Conservation (phyloP, 2,329 filamentous ascomycete genomes). For the Coleophoma eucalyptorum region DNA sequence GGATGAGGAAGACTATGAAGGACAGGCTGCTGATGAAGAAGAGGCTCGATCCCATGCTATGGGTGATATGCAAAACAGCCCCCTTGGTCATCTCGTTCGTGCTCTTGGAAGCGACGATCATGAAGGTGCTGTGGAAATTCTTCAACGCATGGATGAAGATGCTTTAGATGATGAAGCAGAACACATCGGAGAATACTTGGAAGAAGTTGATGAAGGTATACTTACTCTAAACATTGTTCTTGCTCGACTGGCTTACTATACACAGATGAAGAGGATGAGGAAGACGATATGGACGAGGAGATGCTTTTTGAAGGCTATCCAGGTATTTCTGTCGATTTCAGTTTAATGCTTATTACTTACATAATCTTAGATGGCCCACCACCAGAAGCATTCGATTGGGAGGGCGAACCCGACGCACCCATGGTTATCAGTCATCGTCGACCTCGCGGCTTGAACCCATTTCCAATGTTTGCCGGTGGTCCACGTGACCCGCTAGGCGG, state of each 20-base stretch:
- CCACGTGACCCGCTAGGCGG: conserved; percentile 50
- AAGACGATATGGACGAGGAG: conserved; percentile 65
- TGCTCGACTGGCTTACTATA: not conserved
- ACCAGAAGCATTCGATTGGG: conserved; percentile 51
- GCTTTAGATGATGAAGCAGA: conserved; percentile 42
- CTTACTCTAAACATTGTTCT: conserved; percentile 14
- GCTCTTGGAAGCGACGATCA: conserved; percentile 35
- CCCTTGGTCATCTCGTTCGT: conserved; percentile 51
- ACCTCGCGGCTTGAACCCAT: conserved; percentile 55
- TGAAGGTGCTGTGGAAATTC: conserved; percentile 29
- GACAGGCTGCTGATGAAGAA: conserved; percentile 47
- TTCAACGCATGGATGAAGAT: conserved; percentile 38
- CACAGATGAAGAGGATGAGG: conserved; percentile 64
- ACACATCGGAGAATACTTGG: conserved; percentile 43
- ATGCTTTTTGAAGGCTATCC: conserved; percentile 58
- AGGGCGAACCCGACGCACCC: conserved; percentile 47
- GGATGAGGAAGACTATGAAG: conserved; percentile 49
- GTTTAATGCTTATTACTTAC: conserved; percentile 2
- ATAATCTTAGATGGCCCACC: conserved; percentile 16
- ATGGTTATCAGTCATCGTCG: conserved; percentile 42
- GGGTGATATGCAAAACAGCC: conserved; percentile 30
- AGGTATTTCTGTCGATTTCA: conserved; percentile 36
- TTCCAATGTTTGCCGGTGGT: conserved; percentile 58
- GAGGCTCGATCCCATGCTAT: conserved; percentile 43
- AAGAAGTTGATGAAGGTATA: conserved; percentile 54